Base-by-base conservation (phyloP, 441 rosid genomes). In the Gossypium aridum region DNA sequence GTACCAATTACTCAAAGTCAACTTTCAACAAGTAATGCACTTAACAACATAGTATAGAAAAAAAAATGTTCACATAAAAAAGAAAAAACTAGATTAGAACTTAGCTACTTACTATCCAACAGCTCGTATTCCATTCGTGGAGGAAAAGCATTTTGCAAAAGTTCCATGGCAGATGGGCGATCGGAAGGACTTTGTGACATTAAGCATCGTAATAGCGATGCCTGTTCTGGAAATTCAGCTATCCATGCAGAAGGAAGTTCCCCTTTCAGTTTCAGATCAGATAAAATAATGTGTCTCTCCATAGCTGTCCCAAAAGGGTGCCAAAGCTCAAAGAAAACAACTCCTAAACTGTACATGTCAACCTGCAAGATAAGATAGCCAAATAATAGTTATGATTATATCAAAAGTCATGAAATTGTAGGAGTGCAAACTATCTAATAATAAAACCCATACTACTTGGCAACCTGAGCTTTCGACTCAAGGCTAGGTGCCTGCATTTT, bases 261-360 rank as follows among this genome's bases (percentile, higher is more conserved):
- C 19, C 98, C 92, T 86, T 93, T 96, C 79, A 71, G 94, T 81
- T 93, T 90, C 85, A 96, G 83, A 83, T 93, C 94, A 75, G 88
- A 89, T 81, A 96, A 83, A 81, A 87, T 81, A 74, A 87, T 20
- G 8, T 86, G 68, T 78, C 99, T 89, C 85, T 96, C 99, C 99
- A 96, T 96, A 47, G 97, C 92, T 10, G 99, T 96, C 77, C 92
- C 91, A 81, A 92, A 93, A 57, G 99, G 99, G 78, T 89, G 94
- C 97, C 99, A 96, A 71, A 92, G 89, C 85, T 96, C 99, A 72
- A 96, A 93, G 79, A 96, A 96, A 55, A 96, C 95, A 74, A 96
- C 84, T 75, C 99, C 99, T 83, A 91, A 87, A 82, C 99, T 96
- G 81, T 93, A 96, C 99, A 96, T 96, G 82, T 96, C 99, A 74